Base-by-base conservation (phyloP, 78 protist species). In the Dictyostelium citrinum region DNA sequence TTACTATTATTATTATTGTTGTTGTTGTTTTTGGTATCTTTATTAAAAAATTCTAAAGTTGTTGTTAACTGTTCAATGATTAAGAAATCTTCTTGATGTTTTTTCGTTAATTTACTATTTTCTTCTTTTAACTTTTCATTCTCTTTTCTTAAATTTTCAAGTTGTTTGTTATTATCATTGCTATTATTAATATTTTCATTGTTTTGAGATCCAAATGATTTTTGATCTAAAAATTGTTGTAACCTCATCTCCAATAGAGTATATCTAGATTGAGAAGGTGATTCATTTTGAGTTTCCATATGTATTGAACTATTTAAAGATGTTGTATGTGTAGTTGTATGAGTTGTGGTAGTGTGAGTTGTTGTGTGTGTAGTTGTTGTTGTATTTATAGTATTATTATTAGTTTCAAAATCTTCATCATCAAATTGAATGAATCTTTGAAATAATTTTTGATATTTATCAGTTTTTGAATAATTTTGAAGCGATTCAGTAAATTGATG, bases 11-110 rank as follows among this genome's bases (percentile, higher is more conserved):
- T 49, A 49, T 49, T 33, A 22, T 7, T 33, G 7, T 41, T 43
- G 2, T 4, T 41, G 1, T 75, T 33, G 9, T n/a, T 24, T 2
- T 2, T n/a, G 1, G 5, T 49, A 31, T 78, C 39, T 31, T 41
- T 46, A 22, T 20, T 83, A 29, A 71, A 83, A 49, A 71, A 83
- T 3, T 24, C 71, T 43, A 83, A 35, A 51, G 24, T 11, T 20
- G 27, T 72, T 17, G 90, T 83, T 24, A 83, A 58, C 6, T 39
- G 20, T 8, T 83, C 90, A 17, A 83, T 27, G n/a, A 72, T 72
- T 31, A 29, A 8, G 14, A 31, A 31, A 72, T 33, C 20, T 35
- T 29, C 46, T 72, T 72, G 24, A 16, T 72, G 45, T 17, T 9
- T 29, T 20, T 72, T 37, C 2, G 14, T 72, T 72, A 33, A 37